These are phyloP conservation scores for Plenodomus biglobosus DNA, from an alignment of 2,329 filamentous ascomycete species.

Conservation along the genomic window DNA sequence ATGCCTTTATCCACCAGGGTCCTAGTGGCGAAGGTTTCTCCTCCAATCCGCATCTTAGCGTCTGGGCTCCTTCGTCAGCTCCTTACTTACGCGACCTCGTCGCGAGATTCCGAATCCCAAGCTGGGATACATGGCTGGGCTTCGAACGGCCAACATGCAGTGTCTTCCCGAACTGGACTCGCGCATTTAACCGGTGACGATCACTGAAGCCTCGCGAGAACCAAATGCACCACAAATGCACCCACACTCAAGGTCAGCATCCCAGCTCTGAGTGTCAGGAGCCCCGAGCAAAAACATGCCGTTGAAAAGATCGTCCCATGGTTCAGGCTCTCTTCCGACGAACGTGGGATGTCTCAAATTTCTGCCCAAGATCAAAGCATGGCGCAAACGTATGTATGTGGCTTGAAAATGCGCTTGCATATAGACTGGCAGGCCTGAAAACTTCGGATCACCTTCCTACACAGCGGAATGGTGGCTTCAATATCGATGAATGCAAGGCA, in stretches of 20 bases:
- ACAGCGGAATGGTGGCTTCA: neutral
- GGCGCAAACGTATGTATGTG: slow-evolving; percentile 1
- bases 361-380: neutral
- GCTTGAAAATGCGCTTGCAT: neutral
- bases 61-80: slow-evolving; percentile 1
- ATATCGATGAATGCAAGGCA: neutral
- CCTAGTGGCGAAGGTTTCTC: slow-evolving; percentile 12
- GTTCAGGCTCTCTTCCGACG: slow-evolving; percentile 4
- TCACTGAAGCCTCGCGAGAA: slow-evolving; percentile 1
- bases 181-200: slow-evolving; percentile 21
- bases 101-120: slow-evolving; percentile 1
- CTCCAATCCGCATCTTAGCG: slow-evolving; percentile 17
- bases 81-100: neutral
- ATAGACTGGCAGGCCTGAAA: neutral
- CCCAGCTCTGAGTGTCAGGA: slow-evolving; percentile 2
- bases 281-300: slow-evolving; percentile 5
- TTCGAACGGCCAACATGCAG: slow-evolving; percentile 10
- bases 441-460: neutral
- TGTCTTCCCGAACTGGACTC: slow-evolving; percentile 11
- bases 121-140: slow-evolving; percentile 4
- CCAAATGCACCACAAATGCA: neutral
- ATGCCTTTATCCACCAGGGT: neutral
- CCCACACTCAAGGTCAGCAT: slow-evolving; percentile 1
- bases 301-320: slow-evolving; percentile 12
- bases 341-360: slow-evolving; percentile 8